These are phyloP conservation scores for Bauhinia variegata DNA, from an alignment of 306 rosid genomes.

Conservation along the genomic window DNA sequence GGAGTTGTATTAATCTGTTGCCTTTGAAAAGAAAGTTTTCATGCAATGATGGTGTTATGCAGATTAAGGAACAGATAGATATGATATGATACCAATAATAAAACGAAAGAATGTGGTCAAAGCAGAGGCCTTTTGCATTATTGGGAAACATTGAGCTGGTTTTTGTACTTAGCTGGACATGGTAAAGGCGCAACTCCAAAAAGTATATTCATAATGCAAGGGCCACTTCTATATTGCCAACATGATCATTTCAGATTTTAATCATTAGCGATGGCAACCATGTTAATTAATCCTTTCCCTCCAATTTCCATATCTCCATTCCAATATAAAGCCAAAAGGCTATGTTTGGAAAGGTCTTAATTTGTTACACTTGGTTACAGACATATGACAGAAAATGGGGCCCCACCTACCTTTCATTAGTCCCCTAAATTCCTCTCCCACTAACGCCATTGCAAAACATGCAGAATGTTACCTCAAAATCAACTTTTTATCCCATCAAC, in stretches of 20 bases:
- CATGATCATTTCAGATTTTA: conserved; percentile 60
- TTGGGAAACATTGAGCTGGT: conserved; percentile 75
- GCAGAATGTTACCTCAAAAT: conserved; percentile 24
- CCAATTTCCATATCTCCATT: conserved; percentile 50
- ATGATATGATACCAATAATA: conserved; percentile 29
- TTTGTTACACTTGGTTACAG: conserved; percentile 51
- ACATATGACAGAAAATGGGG: conserved; percentile 48
- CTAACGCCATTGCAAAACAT: conserved; percentile 36
- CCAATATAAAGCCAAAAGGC: conserved; percentile 59
- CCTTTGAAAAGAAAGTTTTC: conserved; percentile 45
- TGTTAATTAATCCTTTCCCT: conserved; percentile 44
- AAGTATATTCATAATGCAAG: conserved; percentile 50
- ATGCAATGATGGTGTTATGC: conserved; percentile 60
- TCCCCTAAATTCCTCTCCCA: conserved; percentile 54
- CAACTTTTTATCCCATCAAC: conserved; percentile 3
- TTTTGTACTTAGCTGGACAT: conserved; percentile 60
- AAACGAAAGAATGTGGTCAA: conserved; percentile 54
- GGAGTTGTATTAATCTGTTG: conserved; percentile 20
- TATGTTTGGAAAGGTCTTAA: conserved; percentile 49
- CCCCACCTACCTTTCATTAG: conserved; percentile 47
- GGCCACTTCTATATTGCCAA: conserved; percentile 52
- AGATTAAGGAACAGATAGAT: conserved; percentile 51
- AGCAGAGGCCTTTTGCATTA: conserved; percentile 49
- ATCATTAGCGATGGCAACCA: conserved; percentile 51
- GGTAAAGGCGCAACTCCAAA: conserved; percentile 33